Base-by-base conservation (phyloP, 2,329 filamentous ascomycete species). In the Exophiala sideris region DNA sequence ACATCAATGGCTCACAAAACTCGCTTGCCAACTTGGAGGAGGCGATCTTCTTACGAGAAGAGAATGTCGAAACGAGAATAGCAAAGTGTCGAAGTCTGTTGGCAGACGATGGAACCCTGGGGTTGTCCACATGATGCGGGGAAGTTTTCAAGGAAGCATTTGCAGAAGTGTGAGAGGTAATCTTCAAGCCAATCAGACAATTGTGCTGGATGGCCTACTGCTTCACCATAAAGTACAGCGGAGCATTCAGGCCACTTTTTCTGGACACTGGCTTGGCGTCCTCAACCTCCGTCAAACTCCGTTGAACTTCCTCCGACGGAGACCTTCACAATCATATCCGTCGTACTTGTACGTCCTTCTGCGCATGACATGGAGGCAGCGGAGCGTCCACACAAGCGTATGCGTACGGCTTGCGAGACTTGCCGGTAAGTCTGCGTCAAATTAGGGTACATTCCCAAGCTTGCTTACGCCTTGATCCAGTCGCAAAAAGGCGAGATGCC, bases 401-500 rank as follows among this genome's bases (percentile, higher is more conserved):
- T 46, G 29, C 54, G 49, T 38, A 66, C 67, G 50, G 66, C 67
- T 21, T 69, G 67, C 45, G 66, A 67, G 48, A 62, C 64, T 35
- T 69, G 67, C 56, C 66, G 67, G 67, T 68, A 56, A 57, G 65
- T 34, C 24, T 21, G 18, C 2, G 24, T 5, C 44, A 11, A 14
- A 3, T 20, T 32, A 20, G n/a, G 3, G 40, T 41, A 10, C 14
- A 18, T 32, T 21, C 12, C 21, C 14, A 29, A 12, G 5, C 10
- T 34, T 8, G 32, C 34, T 29, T 5, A 21, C 29, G 21, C 49
- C 16, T 46, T 45, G 24, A 18, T 52, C 0, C 11, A 69, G 67
- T 5, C 64, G 67, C 20, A 70, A 70, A 47, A 70, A 70, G 51
- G 64, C 66, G 20, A 61, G 63, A 45, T 70, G 68, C 45, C 64